Evolutionary conservation across 1,139 yeast genomes (phyloP).

Genomic region (Yamadazyma oceani): DNA sequence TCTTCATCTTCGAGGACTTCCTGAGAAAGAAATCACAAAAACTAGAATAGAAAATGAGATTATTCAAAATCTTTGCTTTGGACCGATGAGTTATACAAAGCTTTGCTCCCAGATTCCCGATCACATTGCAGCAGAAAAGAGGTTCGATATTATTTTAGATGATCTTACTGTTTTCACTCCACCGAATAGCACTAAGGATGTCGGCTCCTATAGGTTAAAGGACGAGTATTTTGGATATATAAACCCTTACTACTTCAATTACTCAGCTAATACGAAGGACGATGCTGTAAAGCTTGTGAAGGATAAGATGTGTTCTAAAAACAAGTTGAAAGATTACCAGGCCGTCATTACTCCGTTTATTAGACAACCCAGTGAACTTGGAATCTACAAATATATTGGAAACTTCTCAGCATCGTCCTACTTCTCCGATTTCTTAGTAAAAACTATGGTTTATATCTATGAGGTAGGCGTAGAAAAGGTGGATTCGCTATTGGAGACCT

Average conservation of each 20-base stretch:
- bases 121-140: conserved; percentile 65
- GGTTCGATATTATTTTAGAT: conserved; percentile 66
- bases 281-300: conserved; percentile 64
- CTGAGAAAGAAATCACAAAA: conserved; percentile 52
- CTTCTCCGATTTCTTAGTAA: conserved; percentile 53
- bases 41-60: conserved; percentile 65
- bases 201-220: conserved; percentile 70
- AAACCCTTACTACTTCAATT: conserved; percentile 83
- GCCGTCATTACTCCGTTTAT: conserved; percentile 53
- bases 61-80: conserved; percentile 76
- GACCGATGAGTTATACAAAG: conserved; percentile 70
- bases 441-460: conserved; percentile 45
- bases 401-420: conserved; percentile 51
- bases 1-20: conserved; percentile 51
- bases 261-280: conserved; percentile 74
- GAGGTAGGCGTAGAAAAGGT: conserved; percentile 38
- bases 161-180: conserved; percentile 61
- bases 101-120: conserved; percentile 73
- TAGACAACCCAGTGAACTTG: conserved; percentile 26
- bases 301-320: conserved; percentile 31
- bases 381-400: conserved; percentile 35
- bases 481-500: conserved; percentile 58
- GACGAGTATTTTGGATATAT: conserved; percentile 53
- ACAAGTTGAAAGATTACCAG: conserved; percentile 31
- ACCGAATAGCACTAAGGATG: conserved; percentile 64